Evolutionary conservation across 1,284 basidiomycete species (phyloP).

Genomic region (Pascua sp.): DNA sequence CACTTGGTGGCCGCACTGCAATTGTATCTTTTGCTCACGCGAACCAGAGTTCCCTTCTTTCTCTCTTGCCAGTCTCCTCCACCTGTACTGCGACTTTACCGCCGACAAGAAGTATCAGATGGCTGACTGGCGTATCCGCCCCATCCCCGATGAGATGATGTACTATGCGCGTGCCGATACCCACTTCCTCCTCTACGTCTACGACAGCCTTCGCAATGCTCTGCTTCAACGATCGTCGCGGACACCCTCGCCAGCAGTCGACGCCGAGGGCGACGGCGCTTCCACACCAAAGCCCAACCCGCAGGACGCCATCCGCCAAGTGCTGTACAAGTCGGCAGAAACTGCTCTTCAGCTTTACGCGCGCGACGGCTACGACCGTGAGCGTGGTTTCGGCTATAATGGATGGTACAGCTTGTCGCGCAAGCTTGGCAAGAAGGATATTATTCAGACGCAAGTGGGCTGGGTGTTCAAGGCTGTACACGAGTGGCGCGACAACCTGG

Average conservation of each 20-base stretch:
- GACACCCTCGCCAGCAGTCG: slow-evolving; percentile 27
- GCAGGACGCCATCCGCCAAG: slow-evolving; percentile 50
- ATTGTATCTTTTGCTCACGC: neutral
- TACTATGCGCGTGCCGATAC: slow-evolving; percentile 93
- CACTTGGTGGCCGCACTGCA: neutral
- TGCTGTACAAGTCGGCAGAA: slow-evolving; percentile 65
- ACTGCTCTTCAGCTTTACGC: slow-evolving; percentile 69
- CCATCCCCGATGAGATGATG: slow-evolving; percentile 83
- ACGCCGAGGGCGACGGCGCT: slow-evolving; percentile 4
- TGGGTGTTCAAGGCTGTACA: slow-evolving; percentile 73
- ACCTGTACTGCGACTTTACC: slow-evolving; percentile 84
- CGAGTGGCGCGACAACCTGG: slow-evolving; percentile 76
- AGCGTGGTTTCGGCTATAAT: slow-evolving; percentile 60
- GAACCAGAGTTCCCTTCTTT: slow-evolving; percentile 72
- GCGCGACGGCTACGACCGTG: slow-evolving; percentile 65
- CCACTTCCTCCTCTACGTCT: slow-evolving; percentile 88
- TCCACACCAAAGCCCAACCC: slow-evolving; percentile 26
- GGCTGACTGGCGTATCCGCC: slow-evolving; percentile 94
- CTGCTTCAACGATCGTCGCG: slow-evolving; percentile 59
- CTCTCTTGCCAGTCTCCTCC: slow-evolving; percentile 77
- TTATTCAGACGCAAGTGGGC: slow-evolving; percentile 54
- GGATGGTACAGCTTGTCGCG: slow-evolving; percentile 75
- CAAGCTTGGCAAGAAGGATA: slow-evolving; percentile 66
- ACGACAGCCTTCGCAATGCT: slow-evolving; percentile 85
- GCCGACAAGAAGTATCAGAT: slow-evolving; percentile 94